Conservation (phyloP, 1,139 yeast species). For the Magnusiomyces tetraspermus region DNA sequence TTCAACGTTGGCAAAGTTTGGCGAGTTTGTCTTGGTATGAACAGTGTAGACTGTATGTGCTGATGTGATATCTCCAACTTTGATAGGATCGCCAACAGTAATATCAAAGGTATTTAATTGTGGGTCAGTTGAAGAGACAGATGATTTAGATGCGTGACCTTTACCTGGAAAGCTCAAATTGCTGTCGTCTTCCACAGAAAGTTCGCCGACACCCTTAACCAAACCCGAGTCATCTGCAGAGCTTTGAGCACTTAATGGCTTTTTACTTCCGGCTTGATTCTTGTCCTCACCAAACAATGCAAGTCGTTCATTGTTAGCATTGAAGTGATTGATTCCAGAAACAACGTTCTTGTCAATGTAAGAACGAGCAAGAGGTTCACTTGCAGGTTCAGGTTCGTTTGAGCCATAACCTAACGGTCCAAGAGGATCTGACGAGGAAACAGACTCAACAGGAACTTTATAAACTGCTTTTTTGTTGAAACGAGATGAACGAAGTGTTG, state of each 20-base stretch:
- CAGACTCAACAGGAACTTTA: constrained; percentile 9
- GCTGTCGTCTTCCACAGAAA: not conserved
- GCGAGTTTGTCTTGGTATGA: constrained; percentile 44
- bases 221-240: not conserved
- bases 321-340: constrained; percentile 12
- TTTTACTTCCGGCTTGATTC: not conserved
- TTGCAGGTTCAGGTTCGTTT: not conserved
- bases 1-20: constrained; percentile 33
- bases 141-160: not conserved
- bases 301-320: constrained; percentile 13
- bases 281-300: constrained; percentile 12
- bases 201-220: not conserved
- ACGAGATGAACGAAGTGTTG: constrained; percentile 10
- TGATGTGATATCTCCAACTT: constrained; percentile 81
- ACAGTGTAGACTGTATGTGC: constrained; percentile 87
- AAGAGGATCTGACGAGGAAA: constrained; percentile 8
- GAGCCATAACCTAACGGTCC: constrained; percentile 12
- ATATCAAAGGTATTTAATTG: constrained; percentile 40
- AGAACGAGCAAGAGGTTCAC: not conserved
- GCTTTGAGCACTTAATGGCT: not conserved
- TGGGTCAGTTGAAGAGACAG: not conserved
- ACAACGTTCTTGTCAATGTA: constrained; percentile 8
- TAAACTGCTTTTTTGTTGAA: constrained; percentile 5
- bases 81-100: constrained; percentile 81
- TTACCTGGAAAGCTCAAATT: not conserved